Base-by-base conservation (phyloP, 2,329 filamentous ascomycete species). In the Exophiala dermatitidis region DNA sequence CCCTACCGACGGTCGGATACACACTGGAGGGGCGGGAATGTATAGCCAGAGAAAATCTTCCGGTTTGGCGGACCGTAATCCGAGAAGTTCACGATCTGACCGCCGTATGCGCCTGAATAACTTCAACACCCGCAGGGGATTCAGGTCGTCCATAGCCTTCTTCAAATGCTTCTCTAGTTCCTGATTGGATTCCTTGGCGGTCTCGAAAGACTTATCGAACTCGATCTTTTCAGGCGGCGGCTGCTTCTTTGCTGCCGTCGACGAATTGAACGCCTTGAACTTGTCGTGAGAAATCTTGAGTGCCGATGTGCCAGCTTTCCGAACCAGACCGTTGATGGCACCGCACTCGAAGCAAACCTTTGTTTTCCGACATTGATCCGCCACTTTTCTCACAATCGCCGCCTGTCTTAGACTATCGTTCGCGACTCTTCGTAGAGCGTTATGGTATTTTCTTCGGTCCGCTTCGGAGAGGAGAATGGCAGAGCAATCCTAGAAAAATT, bases 31-130 rank as follows among this genome's bases (percentile, higher is more conserved):
- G 0, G 91, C 91, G 1, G 93, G 93, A 34, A 98, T 79, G 65
- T 90, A 95, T 66, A 95, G 90, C 93, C 93, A 98, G 42, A 98
- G 82, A 68, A 97, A 94, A 83, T 95, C 95, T 68, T 98, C 93
- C 0, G 93, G 93, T 12, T 90, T 81, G 63, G 95, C 90, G 1
- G 90, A 88, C 64, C 96, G 84, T 63, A 98, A 81, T 3, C 91
- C 91, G 1, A 98, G 77, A 26, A 98, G 77, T 69, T 97, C 90
- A 67, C 91, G 95, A 68, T 98, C 93, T 5, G 82, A 81, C 2
- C 86, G 81, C 8, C 83, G 85, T 52, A 98, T 89, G 65, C 86
- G 83, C 69, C 90, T 90, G 74, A 98, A 95, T 32, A 98, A 79
- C 62, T 95, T 95, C 52, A 97, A 73, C 1, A 95, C 88, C 54